Base-by-base conservation (phyloP, 2,329 filamentous ascomycete species). In the Elsinoe batatas region DNA sequence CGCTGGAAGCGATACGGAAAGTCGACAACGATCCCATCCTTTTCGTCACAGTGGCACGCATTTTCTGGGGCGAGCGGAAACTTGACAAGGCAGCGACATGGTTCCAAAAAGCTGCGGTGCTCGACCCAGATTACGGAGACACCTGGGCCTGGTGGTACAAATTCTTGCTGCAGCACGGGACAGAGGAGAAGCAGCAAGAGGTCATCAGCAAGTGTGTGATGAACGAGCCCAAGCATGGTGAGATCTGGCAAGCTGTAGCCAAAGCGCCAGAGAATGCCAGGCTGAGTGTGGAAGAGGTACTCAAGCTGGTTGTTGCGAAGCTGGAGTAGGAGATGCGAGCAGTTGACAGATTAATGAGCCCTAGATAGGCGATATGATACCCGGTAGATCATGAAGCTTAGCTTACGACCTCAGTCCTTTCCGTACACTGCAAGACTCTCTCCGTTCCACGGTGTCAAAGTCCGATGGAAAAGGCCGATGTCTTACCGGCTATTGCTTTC, bases 131-230 rank as follows among this genome's bases (percentile, higher is more conserved):
- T 68, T 74, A 83, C 51, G 93, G 93, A 51, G 94, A 98, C 73
- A 87, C 84, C 10, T 98, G 94, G 94, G 91, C 90, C 17, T 98
- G 91, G 91, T 98, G 96, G 71, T 93, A 90, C 71, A 91, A 91
- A 70, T 98, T 97, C 69, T 67, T 97, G 61, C 69, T 83, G 62
- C 88, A 96, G 76, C 91, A 98, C 72, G 94, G 93, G 8, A 96
- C 90, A 4, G 85, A 89, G 66, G 91, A 95, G 76, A 98, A 97
- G 83, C 79, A 86, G 65, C 80, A 77, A 30, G 93, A 97, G 67
- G 85, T 96, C 32, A 69, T 95, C 5, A 77, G 76, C 57, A 95
- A 95, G 73, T 91, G 88, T 63, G 77, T 87, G 32, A 73, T 85
- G 49, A 91, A 84, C 57, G 93, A 97, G 70, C 94, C 94, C 3